Percentiles rank a stretch among this genome's conserved stretches.
phyloP scores from a whole-genome alignment of 495 filamentous ascomycete genomes.

The Amphirosellinia nigrospora region DNA sequence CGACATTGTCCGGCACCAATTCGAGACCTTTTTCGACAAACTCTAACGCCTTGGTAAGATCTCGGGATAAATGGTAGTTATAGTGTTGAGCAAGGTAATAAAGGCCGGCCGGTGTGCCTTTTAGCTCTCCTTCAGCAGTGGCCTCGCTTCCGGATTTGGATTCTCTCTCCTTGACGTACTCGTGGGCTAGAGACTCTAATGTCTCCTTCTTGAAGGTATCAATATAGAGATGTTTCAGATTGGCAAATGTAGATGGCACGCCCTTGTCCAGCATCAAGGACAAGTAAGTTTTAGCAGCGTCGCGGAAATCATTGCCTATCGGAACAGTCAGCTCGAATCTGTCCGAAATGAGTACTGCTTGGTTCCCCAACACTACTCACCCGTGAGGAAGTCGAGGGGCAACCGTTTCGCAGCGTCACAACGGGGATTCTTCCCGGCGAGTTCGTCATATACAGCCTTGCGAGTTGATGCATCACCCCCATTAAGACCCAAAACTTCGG shows the following conservation, averaged over 20 bases:
- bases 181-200: conserved; percentile 77
- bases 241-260: conserved; percentile 95
- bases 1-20: conserved; percentile 76
- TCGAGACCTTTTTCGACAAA: conserved; percentile 85
- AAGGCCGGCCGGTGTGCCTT: conserved; percentile 76
- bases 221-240: conserved; percentile 88
- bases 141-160: conserved; percentile 50
- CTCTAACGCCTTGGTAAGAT: conserved; percentile 79
- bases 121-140: conserved; percentile 60
- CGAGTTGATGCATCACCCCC: conserved; percentile 63
- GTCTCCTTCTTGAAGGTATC: conserved; percentile 75
- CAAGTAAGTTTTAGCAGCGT: conserved; percentile 81
- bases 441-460: conserved; percentile 79
- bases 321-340: conserved; percentile 5
- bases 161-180: conserved; percentile 67
- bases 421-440: conserved; percentile 78
- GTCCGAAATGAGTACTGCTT: not conserved
- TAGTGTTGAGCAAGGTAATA: conserved; percentile 98
- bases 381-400: conserved; percentile 88
- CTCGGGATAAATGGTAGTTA: conserved; percentile 86
- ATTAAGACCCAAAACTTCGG: conserved; percentile 68
- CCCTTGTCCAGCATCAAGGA: conserved; percentile 89
- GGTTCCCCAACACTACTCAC: conserved; percentile 45
- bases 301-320: conserved; percentile 77
- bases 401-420: conserved; percentile 85